A percentile compares a stretch with the other conserved stretches of the same genome.
phyloP scores from a whole-genome alignment of 176 grass and related monocot genomes.

The Triticum aestivum region DNA sequence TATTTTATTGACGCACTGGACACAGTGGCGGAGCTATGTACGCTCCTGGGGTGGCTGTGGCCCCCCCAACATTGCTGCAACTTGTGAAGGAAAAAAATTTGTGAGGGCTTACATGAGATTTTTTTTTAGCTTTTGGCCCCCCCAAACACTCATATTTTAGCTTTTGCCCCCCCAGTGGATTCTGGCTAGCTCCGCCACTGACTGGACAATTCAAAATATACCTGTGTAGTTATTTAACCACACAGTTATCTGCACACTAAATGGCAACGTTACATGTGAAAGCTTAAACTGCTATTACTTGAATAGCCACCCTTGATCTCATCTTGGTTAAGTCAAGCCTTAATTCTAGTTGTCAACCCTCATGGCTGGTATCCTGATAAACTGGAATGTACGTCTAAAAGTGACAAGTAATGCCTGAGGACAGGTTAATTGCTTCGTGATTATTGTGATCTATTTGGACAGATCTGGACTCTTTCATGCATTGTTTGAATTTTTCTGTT shows the following conservation, averaged over 20 bases:
- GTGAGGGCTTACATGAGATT: no score
- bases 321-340: not conserved
- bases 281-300: constrained; percentile 7
- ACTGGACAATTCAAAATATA: not conserved
- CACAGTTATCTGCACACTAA: not conserved
- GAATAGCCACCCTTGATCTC: not conserved
- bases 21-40: no score
- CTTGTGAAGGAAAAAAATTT: no score
- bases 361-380: not conserved
- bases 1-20: not conserved
- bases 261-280: not conserved
- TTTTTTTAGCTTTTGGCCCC: no score
- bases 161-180: no score
- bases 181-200: no score
- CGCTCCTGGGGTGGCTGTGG: no score
- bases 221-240: not conserved
- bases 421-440: not conserved
- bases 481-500: not conserved
- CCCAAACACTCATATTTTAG: no score
- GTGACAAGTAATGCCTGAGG: not conserved
- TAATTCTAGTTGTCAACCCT: not conserved
- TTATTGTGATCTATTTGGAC: not conserved
- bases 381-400: no score
- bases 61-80: no score
- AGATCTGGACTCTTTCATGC: not conserved